Conservation (phyloP, 768 basidiomycete species). For the Amyloporia xantha region DNA sequence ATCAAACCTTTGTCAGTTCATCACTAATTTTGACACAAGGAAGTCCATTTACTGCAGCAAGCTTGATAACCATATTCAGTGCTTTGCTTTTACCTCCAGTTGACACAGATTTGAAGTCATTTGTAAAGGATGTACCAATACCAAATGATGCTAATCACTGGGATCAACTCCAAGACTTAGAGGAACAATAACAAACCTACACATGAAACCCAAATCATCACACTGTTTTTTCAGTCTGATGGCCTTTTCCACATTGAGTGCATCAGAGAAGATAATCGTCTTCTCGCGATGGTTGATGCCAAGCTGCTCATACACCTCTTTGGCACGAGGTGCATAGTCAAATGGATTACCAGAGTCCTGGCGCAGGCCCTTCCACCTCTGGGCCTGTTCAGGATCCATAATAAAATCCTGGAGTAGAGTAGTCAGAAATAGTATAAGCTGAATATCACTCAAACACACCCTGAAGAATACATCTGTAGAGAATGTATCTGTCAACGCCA, state of each 20-base stretch:
- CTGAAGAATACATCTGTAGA: slow-evolving; percentile 82
- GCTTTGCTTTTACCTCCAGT: slow-evolving; percentile 64
- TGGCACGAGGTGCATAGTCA: slow-evolving; percentile 68
- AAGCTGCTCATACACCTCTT: slow-evolving; percentile 61
- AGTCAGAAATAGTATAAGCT: not conserved
- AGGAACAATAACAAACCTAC: slow-evolving; percentile 29
- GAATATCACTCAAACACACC: slow-evolving; percentile 28
- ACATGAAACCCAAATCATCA: slow-evolving; percentile 62
- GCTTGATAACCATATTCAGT: slow-evolving; percentile 93
- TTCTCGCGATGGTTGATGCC: slow-evolving; percentile 64
- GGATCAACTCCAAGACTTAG: slow-evolving; percentile 2
- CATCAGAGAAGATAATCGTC: slow-evolving; percentile 79
- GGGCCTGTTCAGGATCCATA: slow-evolving; percentile 49
- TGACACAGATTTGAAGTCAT: slow-evolving; percentile 63
- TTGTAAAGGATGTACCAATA: slow-evolving; percentile 89
- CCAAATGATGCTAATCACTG: slow-evolving; percentile 69
- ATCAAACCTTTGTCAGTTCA: slow-evolving; percentile 66
- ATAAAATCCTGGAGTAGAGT: slow-evolving; percentile 44
- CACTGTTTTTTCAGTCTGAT: slow-evolving; percentile 65
- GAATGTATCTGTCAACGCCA: slow-evolving; percentile 94
- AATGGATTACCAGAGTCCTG: slow-evolving; percentile 95
- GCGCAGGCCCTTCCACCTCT: slow-evolving; percentile 74
- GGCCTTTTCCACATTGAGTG: slow-evolving; percentile 64
- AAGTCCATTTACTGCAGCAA: slow-evolving; percentile 62
- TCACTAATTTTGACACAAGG: slow-evolving; percentile 94